These are phyloP conservation scores for Aspergillus sclerotioniger DNA, from an alignment of 495 filamentous ascomycete genomes.

Conservation along the genomic window DNA sequence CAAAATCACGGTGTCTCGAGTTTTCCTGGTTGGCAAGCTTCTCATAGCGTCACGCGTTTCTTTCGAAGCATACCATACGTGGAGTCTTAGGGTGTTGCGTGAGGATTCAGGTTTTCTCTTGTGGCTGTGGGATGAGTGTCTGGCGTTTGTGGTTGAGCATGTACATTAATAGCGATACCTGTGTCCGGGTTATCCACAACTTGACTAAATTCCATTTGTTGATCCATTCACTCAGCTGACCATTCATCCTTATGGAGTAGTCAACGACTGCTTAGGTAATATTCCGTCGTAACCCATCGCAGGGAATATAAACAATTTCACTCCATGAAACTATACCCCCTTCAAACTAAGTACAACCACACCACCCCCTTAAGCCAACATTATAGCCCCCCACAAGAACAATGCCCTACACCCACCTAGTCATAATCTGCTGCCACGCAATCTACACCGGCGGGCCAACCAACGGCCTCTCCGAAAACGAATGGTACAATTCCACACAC, in stretches of 20 bases:
- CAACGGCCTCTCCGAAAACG: constrained; percentile 55
- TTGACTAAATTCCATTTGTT: constrained; percentile 1
- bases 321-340: neutral
- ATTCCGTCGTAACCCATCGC: neutral
- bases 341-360: neutral
- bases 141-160: neutral
- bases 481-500: constrained; percentile 54
- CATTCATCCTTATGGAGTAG: neutral
- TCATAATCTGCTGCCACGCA: constrained; percentile 79
- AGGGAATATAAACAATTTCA: neutral
- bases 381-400: neutral
- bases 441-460: constrained; percentile 69
- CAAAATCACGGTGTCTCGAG: neutral
- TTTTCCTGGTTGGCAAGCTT: constrained; percentile 2
- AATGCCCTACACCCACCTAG: constrained; percentile 43
- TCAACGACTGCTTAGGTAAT: constrained; percentile 8
- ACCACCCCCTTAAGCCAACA: neutral
- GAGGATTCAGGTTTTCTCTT: neutral
- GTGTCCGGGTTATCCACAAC: neutral
- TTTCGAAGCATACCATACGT: constrained; percentile 4
- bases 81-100: neutral
- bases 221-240: too few species aligned
- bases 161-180: constrained; percentile 3
- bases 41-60: neutral
- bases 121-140: neutral